Conservation (phyloP, 2,329 filamentous ascomycete species). For the Phyllosticta citribraziliensis region DNA sequence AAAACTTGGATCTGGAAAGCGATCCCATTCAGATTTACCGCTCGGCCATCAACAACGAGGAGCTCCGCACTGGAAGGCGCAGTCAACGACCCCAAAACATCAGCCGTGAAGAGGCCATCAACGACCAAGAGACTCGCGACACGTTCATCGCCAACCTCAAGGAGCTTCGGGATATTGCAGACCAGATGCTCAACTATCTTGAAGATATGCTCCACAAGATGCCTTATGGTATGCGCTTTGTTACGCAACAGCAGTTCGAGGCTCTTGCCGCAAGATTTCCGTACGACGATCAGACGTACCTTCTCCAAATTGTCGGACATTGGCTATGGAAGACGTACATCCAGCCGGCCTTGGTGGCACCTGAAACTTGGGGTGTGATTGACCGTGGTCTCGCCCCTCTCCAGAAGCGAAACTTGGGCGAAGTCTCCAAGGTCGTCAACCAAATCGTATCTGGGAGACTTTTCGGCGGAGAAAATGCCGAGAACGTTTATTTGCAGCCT, state of each 20-base stretch:
- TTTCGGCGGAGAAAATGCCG: slow-evolving; percentile 69
- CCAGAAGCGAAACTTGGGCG: slow-evolving; percentile 83
- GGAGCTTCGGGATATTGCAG: slow-evolving; percentile 86
- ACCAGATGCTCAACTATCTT: slow-evolving; percentile 73
- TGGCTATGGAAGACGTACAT: slow-evolving; percentile 96
- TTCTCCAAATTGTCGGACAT: slow-evolving; percentile 75
- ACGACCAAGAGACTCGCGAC: slow-evolving; percentile 82
- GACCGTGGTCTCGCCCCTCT: slow-evolving; percentile 81
- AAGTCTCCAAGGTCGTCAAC: slow-evolving; percentile 83
- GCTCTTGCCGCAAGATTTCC: slow-evolving; percentile 67
- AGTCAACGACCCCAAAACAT: slow-evolving; percentile 77
- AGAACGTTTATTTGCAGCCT: slow-evolving; percentile 92
- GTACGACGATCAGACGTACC: slow-evolving; percentile 62
- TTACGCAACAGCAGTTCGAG: slow-evolving; percentile 79
- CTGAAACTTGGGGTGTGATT: slow-evolving; percentile 86
- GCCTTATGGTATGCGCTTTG: slow-evolving; percentile 84
- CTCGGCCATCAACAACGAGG: slow-evolving; percentile 92
- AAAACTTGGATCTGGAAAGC: slow-evolving; percentile 84
- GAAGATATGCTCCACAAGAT: slow-evolving; percentile 80
- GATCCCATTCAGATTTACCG: slow-evolving; percentile 96
- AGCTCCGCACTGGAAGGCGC: slow-evolving; percentile 78
- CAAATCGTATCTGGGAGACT: slow-evolving; percentile 82
- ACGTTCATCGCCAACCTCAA: slow-evolving; percentile 92
- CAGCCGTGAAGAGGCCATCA: slow-evolving; percentile 85
- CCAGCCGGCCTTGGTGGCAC: slow-evolving; percentile 77